phyloP scores from a whole-genome alignment of 2,329 filamentous ascomycete species.

The Malbranchea zuffiana region DNA sequence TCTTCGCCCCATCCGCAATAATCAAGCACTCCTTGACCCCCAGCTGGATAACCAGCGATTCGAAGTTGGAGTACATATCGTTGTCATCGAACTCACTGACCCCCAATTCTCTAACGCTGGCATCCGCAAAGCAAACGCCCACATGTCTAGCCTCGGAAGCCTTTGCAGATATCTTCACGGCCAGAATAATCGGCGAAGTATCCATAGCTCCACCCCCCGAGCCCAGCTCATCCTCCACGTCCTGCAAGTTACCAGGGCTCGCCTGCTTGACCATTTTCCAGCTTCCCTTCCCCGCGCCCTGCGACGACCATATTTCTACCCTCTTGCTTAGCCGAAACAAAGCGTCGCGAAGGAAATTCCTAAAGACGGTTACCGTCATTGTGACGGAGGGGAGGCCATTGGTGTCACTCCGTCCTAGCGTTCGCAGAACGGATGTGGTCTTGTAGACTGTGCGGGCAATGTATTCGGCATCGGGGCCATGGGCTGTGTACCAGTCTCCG shows the following conservation, averaged over 20 bases:
- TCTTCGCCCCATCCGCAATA: conserved; percentile 65
- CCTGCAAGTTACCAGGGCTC: conserved; percentile 90
- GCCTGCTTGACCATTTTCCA: conserved; percentile 90
- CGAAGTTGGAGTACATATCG: conserved; percentile 95
- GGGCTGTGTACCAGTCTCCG: conserved; percentile 80
- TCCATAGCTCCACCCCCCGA: conserved; percentile 56
- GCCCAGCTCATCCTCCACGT: conserved; percentile 90
- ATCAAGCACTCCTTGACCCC: conserved; percentile 89
- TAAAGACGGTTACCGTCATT: conserved; percentile 88
- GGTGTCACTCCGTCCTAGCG: conserved; percentile 71
- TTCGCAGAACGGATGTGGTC: conserved; percentile 87
- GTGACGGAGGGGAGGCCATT: conserved; percentile 88
- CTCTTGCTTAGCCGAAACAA: conserved; percentile 85
- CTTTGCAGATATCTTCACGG: conserved; percentile 86
- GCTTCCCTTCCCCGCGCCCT: conserved; percentile 53
- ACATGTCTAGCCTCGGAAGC: conserved; percentile 74
- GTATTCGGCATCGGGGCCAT: conserved; percentile 38
- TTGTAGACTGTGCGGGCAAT: conserved; percentile 70
- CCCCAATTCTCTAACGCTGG: conserved; percentile 86
- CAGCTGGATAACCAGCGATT: conserved; percentile 89
- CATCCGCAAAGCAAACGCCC: conserved; percentile 95
- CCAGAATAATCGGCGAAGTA: conserved; percentile 83
- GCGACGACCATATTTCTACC: conserved; percentile 77
- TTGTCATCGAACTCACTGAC: conserved; percentile 99
- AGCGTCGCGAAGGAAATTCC: conserved; percentile 88